Base-by-base conservation (phyloP, 2,329 filamentous ascomycete species). In the Colletotrichum agaves region DNA sequence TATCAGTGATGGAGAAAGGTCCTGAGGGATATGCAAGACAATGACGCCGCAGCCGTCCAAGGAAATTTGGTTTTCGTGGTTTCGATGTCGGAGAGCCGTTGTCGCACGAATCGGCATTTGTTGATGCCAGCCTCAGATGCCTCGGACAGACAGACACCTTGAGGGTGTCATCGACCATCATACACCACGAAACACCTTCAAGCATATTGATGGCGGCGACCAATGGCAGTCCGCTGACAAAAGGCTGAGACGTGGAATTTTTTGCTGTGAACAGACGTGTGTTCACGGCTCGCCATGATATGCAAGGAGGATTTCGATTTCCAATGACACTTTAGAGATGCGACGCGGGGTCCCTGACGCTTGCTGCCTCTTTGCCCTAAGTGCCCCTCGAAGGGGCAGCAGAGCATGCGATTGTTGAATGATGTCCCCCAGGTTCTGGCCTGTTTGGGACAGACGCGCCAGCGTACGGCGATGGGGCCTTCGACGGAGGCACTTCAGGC, bases 1-100 rank as follows among this genome's bases (percentile, higher is more conserved):
- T 67, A 67, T 67, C 64, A 46, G 52, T n/a, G 53, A 63, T 63
- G 63, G 59, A 63, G 63, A 47, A 63, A 27, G 53, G 46, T 27
- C 27, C 27, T 13, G 46, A 46, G 35, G 46, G 58, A 17, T 35
- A 62, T 55, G 49, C 47, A 62, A 62, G 49, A 55, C 47, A 39
- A 62, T 44, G 47, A 52, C 58, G 46, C 58, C 46, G 46, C 58
- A 52, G 47, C 33, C 46, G 58, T 61, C 58, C 27, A 52, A 52
- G 46, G 15, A 13, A 52, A 37, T 47, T 58, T 46, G 19, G 19
- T 59, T 49, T 49, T 27, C 19, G 4, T 47, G 15, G 27, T 23
- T 35, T 50, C 44, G 44, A 60, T 59, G 56, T 59, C 56, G 56
- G 41, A 46, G 57, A 39, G 12, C 31, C 57, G 31, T 37, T 46